Evolutionary conservation across 1,284 basidiomycete genomes (phyloP), one percentile per base, ranked within the genome.

Genomic region (Fomes fomentarius): DNA sequence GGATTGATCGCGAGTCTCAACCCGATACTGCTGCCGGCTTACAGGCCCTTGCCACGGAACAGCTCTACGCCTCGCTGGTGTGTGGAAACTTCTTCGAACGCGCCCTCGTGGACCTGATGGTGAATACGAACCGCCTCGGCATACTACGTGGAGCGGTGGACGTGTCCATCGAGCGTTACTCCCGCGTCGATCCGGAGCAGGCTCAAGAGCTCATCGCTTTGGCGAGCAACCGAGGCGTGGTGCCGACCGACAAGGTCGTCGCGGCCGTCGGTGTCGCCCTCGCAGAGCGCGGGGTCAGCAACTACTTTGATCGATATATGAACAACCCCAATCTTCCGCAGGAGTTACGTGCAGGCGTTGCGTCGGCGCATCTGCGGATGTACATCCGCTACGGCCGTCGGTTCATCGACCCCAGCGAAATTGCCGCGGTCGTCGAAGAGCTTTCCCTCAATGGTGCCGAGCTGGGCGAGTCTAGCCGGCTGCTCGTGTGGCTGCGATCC

Each of bases 21-120:
- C 31, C 40, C 2, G 19, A 6, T 1, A 46, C 53, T 3, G 34
- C 40, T 2, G 19, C 37, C 0, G 54, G 57, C 4, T 12, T 61
- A 22, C 52, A 49, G 3, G 15, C 45, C 5, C 33, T 65, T 52
- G 61, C 59, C 0, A 34, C 40, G 25, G 64, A 63, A 22, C 61
- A 62, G 24, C 51, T 65, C 12, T 52, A 50, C 12, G 49, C 60
- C 3, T 59, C 59, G 9, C 24, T 63, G 14, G 15, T 37, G 14
- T 62, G 55, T 31, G 60, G 59, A 4, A 40, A 40, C 11, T 52
- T 54, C 38, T 52, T 62, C 42, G 60, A 63, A 21, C 51, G 54
- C 17, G 60, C 64, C 5, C 35, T 62, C 3, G 54, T 56, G 15
- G 52, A 52, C 40, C 50, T 61, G 15, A 48, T 60, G 38, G 45